Evolutionary conservation across 306 rosid genomes (phyloP).

Genomic region (Malus sylvestris): DNA sequence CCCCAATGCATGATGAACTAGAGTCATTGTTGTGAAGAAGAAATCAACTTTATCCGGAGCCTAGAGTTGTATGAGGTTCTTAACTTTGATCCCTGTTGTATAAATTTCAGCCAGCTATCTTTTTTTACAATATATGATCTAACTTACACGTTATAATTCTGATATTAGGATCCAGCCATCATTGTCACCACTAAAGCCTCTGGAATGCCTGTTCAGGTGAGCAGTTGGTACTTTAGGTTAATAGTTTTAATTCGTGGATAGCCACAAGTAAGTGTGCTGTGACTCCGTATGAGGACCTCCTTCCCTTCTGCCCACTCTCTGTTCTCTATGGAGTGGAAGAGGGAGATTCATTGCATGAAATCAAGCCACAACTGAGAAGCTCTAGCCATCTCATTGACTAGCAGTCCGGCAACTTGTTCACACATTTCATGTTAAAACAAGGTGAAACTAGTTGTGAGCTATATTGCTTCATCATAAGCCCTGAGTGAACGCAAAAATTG

Average conservation of each 20-base stretch:
- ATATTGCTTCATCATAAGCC: neutral
- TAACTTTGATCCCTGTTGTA: neutral
- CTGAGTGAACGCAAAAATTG: neutral
- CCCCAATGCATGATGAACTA: constrained; percentile 20
- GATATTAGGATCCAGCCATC: constrained; percentile 64
- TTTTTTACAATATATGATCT: neutral
- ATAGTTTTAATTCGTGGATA: too few relatives aligned
- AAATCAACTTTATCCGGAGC: constrained; percentile 45
- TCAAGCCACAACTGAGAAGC: too few relatives aligned
- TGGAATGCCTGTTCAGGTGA: constrained; percentile 93
- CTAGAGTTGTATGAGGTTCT: constrained; percentile 69
- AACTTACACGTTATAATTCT: neutral
- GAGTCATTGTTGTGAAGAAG: constrained; percentile 35
- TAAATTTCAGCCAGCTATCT: neutral
- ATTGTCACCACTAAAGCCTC: constrained; percentile 82
- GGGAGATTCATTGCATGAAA: too few relatives aligned
- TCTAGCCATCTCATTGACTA: neutral
- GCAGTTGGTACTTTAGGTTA: neutral
- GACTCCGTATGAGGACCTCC: too few relatives aligned
- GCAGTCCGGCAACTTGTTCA: neutral
- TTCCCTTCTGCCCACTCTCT: too few relatives aligned
- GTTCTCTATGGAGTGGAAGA: too few relatives aligned
- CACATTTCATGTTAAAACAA: neutral
- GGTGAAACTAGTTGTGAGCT: neutral
- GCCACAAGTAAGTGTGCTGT: too few relatives aligned